Evolutionary conservation across 2,329 filamentous ascomycete species (phyloP).

Genomic region (Alternaria sp.): DNA sequence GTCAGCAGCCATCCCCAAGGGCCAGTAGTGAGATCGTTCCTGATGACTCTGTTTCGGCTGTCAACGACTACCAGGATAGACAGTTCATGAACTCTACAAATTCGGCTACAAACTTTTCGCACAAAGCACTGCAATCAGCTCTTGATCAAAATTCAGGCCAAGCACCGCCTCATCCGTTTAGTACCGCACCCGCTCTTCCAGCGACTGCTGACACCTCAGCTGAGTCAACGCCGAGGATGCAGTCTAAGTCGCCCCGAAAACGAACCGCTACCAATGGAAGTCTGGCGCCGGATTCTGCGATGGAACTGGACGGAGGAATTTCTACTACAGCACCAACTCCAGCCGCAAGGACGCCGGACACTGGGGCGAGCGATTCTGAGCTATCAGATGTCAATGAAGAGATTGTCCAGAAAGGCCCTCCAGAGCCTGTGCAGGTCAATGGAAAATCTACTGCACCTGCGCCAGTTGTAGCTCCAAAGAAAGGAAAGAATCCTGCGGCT

Average conservation of each 20-base stretch:
- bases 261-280: constrained; percentile 34
- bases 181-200: constrained; percentile 40
- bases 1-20: constrained; percentile 33
- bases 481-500: constrained; percentile 34
- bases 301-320: constrained; percentile 35
- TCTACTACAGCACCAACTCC: constrained; percentile 41
- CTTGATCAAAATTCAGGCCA: constrained; percentile 20
- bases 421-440: constrained; percentile 39
- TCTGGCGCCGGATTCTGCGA: constrained; percentile 24
- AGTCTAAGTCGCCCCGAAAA: constrained; percentile 47
- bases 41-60: constrained; percentile 35
- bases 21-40: constrained; percentile 37
- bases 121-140: constrained; percentile 26
- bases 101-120: constrained; percentile 29
- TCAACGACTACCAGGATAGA: constrained; percentile 30
- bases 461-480: constrained; percentile 34
- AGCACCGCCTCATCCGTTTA: constrained; percentile 38
- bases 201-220: constrained; percentile 31
- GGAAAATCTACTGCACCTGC: constrained; percentile 29
- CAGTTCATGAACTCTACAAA: constrained; percentile 13
- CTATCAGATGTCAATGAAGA: constrained; percentile 52
- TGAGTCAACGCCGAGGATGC: constrained; percentile 37
- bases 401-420: constrained; percentile 47
- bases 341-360: constrained; percentile 38
- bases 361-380: constrained; percentile 46